These are phyloP conservation scores for Ceratobasidium sp. DNA, from an alignment of 1,284 basidiomycete species.

Conservation along the genomic window DNA sequence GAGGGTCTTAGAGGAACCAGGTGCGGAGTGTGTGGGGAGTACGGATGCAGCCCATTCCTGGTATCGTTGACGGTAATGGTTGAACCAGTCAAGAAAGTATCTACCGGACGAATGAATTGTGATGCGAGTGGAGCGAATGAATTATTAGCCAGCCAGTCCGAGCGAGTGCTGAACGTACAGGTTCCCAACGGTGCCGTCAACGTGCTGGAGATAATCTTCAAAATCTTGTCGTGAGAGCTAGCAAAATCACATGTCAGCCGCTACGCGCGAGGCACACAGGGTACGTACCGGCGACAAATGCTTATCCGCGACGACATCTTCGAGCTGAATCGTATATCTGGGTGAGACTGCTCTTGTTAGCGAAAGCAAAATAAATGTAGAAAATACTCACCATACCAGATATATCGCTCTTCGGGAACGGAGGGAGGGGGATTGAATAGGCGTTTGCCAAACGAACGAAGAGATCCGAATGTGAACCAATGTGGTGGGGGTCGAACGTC, in stretches of 20 bases:
- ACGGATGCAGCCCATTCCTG: conserved; percentile 28
- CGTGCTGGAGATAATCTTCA: conserved; percentile 36
- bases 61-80: conserved; percentile 32
- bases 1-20: not conserved
- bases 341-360: conserved; percentile 3
- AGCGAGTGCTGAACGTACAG: conserved; percentile 22
- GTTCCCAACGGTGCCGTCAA: conserved; percentile 36
- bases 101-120: not conserved
- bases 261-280: not conserved
- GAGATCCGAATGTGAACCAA: conserved; percentile 32
- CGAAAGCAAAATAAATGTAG: not conserved
- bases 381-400: conserved; percentile 8
- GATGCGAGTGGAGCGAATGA: not conserved
- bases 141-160: not conserved
- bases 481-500: conserved; percentile 6
- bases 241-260: conserved; percentile 34
- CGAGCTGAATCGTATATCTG: conserved; percentile 12
- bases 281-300: conserved; percentile 26
- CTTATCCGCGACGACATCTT: conserved; percentile 25
- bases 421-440: conserved; percentile 21
- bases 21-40: conserved; percentile 15
- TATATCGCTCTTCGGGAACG: conserved; percentile 9
- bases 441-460: conserved; percentile 6
- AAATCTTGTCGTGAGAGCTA: conserved; percentile 34
- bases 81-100: conserved; percentile 38